Evolutionary conservation across 2,329 filamentous ascomycete species (phyloP), one percentile per base, ranked within the genome.

Genomic region (Epichloe brachyelytri): DNA sequence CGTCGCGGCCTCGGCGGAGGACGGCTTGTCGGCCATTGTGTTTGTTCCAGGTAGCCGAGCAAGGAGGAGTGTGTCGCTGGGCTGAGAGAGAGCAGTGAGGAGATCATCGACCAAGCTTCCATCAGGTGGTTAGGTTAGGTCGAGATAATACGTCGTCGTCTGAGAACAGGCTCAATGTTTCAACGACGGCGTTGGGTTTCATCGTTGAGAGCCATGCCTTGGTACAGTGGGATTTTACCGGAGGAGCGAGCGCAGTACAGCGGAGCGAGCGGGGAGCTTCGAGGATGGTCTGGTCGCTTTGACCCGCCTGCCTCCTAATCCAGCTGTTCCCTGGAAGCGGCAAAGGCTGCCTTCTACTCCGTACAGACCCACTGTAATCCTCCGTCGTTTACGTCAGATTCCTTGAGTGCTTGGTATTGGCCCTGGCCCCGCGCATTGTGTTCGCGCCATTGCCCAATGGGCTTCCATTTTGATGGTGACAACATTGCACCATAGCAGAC

Each of bases 401-500:
- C 4, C 22, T 22, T 22, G 22, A 6, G 22, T 22, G 20, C 20
- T 22, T 5, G 20, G 20, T 22, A 22, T 22, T 22, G 20, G 20
- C 20, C 20, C 22, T 20, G 19, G 19, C 19, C 19, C 19, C 19
- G 37, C 17, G 17, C 41, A 17, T 22, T 1, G 4, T 33, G 15
- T 12, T 46, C 39, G 40, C 30, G 43, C 40, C 47, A 34, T n/a
- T n/a, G n/a, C 33, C 46, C 46, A 30, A 30, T 40, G n/a, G n/a
- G 36, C 34, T 37, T 11, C 36, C 5, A n/a, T 17, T 15, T 19
- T 15, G 36, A 33, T 48, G 36, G 19, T 48, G 46, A 39, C 46
- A 48, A 40, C 11, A 30, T 53, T 43, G 46, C 48, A 44, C 51
- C 44, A 53, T 51, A 50, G 50, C 38, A 38, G 44, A 26, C 22